Evolutionary conservation across 371 early-diverging fungal species (phyloP).

Genomic region (Massospora cicadina): DNA sequence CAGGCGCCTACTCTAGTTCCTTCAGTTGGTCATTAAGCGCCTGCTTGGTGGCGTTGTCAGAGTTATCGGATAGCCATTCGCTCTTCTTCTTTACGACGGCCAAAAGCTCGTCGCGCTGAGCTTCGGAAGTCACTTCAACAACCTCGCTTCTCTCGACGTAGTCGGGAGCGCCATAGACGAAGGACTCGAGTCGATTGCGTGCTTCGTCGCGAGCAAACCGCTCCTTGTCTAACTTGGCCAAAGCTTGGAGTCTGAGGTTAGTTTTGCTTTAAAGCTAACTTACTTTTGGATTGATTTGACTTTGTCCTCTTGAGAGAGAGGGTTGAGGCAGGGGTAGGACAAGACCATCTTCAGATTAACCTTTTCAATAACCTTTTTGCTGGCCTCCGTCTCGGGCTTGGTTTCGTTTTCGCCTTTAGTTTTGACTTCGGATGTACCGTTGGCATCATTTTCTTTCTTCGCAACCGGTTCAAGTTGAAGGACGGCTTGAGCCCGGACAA

Average conservation of each 20-base stretch:
- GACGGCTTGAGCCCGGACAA: slow-evolving; percentile 27
- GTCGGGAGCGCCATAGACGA: slow-evolving; percentile 71
- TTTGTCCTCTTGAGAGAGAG: slow-evolving; percentile 15
- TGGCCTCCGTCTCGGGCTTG: slow-evolving; percentile 21
- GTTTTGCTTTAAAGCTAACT: neutral
- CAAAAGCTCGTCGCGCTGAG: slow-evolving; percentile 46
- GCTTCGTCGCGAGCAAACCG: slow-evolving; percentile 66
- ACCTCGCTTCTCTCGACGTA: slow-evolving; percentile 54
- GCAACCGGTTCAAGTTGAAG: slow-evolving; percentile 23
- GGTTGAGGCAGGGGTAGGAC: neutral
- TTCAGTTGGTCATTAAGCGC: slow-evolving; percentile 16
- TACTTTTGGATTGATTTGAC: slow-evolving; percentile 14
- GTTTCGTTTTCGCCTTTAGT: slow-evolving; percentile 17
- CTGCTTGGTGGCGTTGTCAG: slow-evolving; percentile 32
- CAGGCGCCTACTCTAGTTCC: slow-evolving; percentile 5
- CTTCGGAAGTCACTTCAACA: slow-evolving; percentile 40
- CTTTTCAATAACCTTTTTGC: slow-evolving; percentile 23
- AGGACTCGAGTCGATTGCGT: slow-evolving; percentile 73
- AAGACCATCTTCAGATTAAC: slow-evolving; percentile 14
- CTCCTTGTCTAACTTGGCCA: slow-evolving; percentile 40
- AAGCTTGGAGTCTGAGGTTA: slow-evolving; percentile 12
- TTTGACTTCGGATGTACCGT: neutral
- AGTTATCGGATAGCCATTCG: slow-evolving; percentile 79
- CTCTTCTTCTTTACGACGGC: slow-evolving; percentile 35
- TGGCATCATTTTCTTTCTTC: slow-evolving; percentile 2